Conservation (phyloP, 495 filamentous ascomycete genomes). For the Penicillium salamii region DNA sequence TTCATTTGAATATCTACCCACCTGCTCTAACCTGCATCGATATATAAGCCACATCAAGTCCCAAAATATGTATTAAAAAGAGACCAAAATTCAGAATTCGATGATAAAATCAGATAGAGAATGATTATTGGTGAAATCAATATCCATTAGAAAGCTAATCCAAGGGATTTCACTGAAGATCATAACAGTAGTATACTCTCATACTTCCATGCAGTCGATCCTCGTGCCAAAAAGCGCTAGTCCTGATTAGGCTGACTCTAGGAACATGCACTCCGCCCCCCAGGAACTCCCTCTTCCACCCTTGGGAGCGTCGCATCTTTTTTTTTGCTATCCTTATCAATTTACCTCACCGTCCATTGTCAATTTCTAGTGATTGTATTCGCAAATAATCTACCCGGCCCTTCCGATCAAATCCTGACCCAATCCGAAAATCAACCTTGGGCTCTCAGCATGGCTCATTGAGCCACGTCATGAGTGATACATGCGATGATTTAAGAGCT, state of each 20-base stretch:
- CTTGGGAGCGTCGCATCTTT: conserved; percentile 2
- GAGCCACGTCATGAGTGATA: conserved; percentile 28
- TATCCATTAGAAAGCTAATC: no score
- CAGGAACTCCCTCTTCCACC: conserved; percentile 11
- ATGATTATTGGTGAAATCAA: no score
- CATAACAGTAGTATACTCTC: no score
- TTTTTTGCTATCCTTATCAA: conserved; percentile 6
- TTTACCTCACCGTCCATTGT: neutral
- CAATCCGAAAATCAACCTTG: conserved; percentile 7
- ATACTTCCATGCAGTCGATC: neutral
- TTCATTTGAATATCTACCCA: no score
- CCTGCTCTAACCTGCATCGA: no score
- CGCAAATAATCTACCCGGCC: neutral
- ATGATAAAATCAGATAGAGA: no score
- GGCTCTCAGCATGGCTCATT: conserved; percentile 35
- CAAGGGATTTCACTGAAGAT: neutral
- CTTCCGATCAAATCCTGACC: conserved; percentile 9
- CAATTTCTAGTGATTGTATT: neutral
- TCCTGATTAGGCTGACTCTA: conserved; percentile 16
- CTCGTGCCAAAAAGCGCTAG: conserved; percentile 14
- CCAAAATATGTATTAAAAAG: no score
- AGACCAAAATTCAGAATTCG: no score
- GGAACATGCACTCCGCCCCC: conserved; percentile 8
- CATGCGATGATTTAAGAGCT: conserved; percentile 26
- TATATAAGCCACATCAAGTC: no score